Percentiles rank a stretch among this genome's conserved stretches.
Conservation (phyloP, 2,329 filamentous ascomycete genomes). For the Basipetospora chlamydospora region DNA sequence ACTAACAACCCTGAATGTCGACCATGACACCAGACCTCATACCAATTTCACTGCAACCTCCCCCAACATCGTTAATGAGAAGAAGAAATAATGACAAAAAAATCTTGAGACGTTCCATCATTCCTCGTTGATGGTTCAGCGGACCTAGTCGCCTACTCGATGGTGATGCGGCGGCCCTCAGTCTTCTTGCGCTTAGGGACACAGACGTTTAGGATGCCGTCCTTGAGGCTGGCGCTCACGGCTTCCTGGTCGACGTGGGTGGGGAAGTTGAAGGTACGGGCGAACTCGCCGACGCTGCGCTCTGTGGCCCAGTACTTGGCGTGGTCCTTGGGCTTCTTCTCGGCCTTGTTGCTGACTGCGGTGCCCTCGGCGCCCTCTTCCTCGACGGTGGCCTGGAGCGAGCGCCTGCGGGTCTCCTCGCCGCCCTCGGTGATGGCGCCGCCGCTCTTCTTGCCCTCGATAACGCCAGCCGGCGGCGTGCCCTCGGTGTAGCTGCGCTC, state of each 20-base stretch:
- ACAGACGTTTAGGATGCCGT: constrained; percentile 48
- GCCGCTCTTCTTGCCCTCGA: constrained; percentile 1
- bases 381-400: constrained; percentile 49
- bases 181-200: constrained; percentile 54
- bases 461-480: constrained; percentile 23
- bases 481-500: constrained; percentile 49
- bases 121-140: too few species aligned
- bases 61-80: too few species aligned
- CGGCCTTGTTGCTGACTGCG: constrained; percentile 11
- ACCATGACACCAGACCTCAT: too few species aligned
- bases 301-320: constrained; percentile 59
- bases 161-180: constrained; percentile 37
- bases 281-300: constrained; percentile 52
- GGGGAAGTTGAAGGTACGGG: constrained; percentile 55
- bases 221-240: constrained; percentile 47
- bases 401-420: constrained; percentile 20
- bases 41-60: too few species aligned
- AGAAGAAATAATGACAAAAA: too few species aligned
- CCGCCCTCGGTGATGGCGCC: constrained; percentile 24
- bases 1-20: too few species aligned
- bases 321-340: constrained; percentile 22
- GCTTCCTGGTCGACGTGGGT: constrained; percentile 44
- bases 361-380: constrained; percentile 31
- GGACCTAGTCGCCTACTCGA: constrained; percentile 25
- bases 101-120: too few species aligned